Evolutionary conservation across 78 protist species (phyloP).

Genomic region (Salpingoeca rosetta): DNA sequence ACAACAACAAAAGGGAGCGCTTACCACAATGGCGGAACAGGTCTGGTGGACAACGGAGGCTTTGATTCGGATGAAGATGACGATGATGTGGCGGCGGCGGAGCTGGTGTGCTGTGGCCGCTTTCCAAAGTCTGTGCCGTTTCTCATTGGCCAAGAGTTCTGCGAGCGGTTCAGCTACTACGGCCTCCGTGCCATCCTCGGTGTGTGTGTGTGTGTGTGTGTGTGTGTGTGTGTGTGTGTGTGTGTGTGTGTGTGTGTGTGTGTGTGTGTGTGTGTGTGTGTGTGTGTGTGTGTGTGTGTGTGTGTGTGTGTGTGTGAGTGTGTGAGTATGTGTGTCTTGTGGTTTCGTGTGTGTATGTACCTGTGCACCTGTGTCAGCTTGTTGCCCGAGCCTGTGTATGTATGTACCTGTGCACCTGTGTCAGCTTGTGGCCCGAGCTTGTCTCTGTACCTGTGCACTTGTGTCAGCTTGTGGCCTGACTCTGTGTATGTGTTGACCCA

Average conservation of each 20-base stretch:
- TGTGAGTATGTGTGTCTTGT: neutral
- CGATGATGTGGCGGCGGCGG: neutral
- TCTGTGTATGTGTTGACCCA: neutral
- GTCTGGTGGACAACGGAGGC: neutral
- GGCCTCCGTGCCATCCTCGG: conserved; percentile 22
- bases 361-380: too few species aligned
- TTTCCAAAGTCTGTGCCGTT: neutral
- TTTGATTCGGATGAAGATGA: neutral
- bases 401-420: too few species aligned
- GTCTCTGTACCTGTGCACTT: neutral
- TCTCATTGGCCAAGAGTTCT: conserved; percentile 1
- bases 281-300: neutral
- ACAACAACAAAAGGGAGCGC: too few species aligned
- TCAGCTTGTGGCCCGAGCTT: too few species aligned
- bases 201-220: neutral
- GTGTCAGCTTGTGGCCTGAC: neutral
- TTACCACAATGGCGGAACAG: too few species aligned
- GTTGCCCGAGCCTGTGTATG: too few species aligned
- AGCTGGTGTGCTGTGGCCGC: neutral
- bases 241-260: neutral
- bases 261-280: too few species aligned
- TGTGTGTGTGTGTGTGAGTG: neutral
- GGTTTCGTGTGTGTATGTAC: too few species aligned
- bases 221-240: neutral
- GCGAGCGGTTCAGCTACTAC: conserved; percentile 49